Evolutionary conservation across 192 early-diverging fungal species (phyloP), one percentile per base, ranked within the genome.

Genomic region (Podila epicladia): DNA sequence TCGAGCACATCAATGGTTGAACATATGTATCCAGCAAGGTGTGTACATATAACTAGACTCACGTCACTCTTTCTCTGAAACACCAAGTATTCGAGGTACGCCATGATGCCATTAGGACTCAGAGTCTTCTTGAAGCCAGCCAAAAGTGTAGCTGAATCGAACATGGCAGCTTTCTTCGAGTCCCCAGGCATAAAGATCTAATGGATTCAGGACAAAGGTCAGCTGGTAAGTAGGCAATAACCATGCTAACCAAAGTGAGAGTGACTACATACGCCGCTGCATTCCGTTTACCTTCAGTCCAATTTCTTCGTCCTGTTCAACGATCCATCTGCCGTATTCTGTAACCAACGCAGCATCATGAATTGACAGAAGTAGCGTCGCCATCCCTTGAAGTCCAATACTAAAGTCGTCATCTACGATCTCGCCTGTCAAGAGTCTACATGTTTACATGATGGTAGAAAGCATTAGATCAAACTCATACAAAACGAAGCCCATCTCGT

Each of bases 241-340:
- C 15, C 41, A 45, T 11, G 13, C 41, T 45, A 45, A 45, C 0
- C 13, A 17, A 45, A 45, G 41, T 45, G 41, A 45, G 41, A 45
- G 12, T 3, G 41, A 45, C 3, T 17, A 17, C 11, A 17, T 3
- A 45, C 4, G 41, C 13, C 57, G 67, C 5, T 69, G 61, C 19
- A 53, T 55, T 24, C 63, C 59, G 20, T 65, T 37, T 64, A 89
- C 87, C 72, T 86, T 82, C 5, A 87, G 67, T 20, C 86, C 89
- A 29, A 85, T 74, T 11, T 61, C 11, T 26, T 85, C 71, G 53
- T 85, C 75, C 62, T 84, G 75, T 28, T 82, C 64, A 0, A 84
- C 77, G n/a, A 89, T 45, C 89, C 89, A 90, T 77, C 83, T 87
- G 17, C 83, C 83, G 66, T 88, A 90, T 11, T 87, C 73, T 58